A percentile compares a stretch with the other conserved stretches of the same genome.
Evolutionary conservation across 352 stramenopile species (phyloP).

Genomic region (Pythium apleroticum): DNA sequence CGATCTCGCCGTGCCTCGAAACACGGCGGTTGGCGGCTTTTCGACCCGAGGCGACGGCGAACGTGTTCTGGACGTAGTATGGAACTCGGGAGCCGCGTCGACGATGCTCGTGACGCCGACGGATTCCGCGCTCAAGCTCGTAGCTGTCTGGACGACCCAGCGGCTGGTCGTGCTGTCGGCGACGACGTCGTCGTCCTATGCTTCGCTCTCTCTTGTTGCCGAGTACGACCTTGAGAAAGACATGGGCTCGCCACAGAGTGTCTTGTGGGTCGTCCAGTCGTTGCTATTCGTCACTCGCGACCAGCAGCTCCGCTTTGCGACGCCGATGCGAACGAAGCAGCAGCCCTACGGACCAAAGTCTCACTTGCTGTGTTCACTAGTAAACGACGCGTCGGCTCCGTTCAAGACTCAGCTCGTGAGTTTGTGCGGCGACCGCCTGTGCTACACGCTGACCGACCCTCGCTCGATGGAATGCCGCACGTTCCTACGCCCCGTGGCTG

Average conservation of each 20-base stretch:
- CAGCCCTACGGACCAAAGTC: neutral
- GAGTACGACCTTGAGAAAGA: slow-evolving; percentile 39
- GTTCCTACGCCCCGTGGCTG: slow-evolving; percentile 41
- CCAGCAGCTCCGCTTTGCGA: slow-evolving; percentile 60
- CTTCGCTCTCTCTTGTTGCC: slow-evolving; percentile 32
- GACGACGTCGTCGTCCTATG: slow-evolving; percentile 24
- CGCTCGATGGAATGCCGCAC: slow-evolving; percentile 37
- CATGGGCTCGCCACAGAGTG: slow-evolving; percentile 42
- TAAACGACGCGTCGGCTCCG: slow-evolving; percentile 15
- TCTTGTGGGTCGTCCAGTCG: slow-evolving; percentile 72
- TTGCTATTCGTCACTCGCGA: slow-evolving; percentile 54
- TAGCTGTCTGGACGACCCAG: slow-evolving; percentile 51
- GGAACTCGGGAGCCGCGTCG: slow-evolving; percentile 34
- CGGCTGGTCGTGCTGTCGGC: slow-evolving; percentile 59
- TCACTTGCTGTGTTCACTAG: slow-evolving; percentile 38
- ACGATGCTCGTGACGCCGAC: neutral
- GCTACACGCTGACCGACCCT: slow-evolving; percentile 43
- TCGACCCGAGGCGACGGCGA: slow-evolving; percentile 46
- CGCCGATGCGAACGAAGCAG: slow-evolving; percentile 29
- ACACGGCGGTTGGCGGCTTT: neutral
- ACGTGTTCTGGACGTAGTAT: slow-evolving; percentile 47
- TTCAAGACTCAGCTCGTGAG: slow-evolving; percentile 42
- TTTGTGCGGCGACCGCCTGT: slow-evolving; percentile 54
- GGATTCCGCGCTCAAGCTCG: slow-evolving; percentile 23
- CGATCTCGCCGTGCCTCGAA: slow-evolving; percentile 38